These are phyloP conservation scores for Lepraria neglecta DNA, from an alignment of 495 filamentous ascomycete genomes.

Conservation along the genomic window DNA sequence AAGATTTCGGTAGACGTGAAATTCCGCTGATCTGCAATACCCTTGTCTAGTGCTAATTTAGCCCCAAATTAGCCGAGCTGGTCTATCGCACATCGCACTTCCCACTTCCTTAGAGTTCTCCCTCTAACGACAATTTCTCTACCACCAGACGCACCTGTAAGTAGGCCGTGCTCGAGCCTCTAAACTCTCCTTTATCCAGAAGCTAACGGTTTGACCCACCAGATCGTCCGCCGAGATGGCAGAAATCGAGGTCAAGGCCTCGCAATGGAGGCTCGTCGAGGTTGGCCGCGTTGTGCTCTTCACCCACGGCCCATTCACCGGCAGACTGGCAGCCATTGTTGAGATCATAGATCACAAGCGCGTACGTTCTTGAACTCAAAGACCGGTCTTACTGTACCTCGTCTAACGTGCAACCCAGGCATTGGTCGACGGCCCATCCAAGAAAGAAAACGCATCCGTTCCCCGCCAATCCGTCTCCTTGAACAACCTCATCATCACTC, in stretches of 20 bases:
- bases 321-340: slow-evolving; percentile 86
- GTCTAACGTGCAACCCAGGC: slow-evolving; percentile 49
- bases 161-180: background rate
- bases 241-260: slow-evolving; percentile 66
- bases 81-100: background rate
- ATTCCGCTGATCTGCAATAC: no score
- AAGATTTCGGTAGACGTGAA: no score
- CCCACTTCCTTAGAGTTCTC: background rate
- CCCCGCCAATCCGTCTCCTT: slow-evolving; percentile 79
- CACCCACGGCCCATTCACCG: slow-evolving; percentile 65
- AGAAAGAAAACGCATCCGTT: slow-evolving; percentile 65
- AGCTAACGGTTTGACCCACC: slow-evolving; percentile 15
- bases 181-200: slow-evolving; percentile 24
- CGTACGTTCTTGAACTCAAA: slow-evolving; percentile 56
- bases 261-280: slow-evolving; percentile 86
- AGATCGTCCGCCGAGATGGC: slow-evolving; percentile 46
- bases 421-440: slow-evolving; percentile 86
- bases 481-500: slow-evolving; percentile 76
- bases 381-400: background rate
- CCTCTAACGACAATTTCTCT: background rate
- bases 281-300: slow-evolving; percentile 92
- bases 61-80: slow-evolving; percentile 18
- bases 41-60: slow-evolving; percentile 6
- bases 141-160: slow-evolving; percentile 13
- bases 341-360: slow-evolving; percentile 99